Conservation (phyloP, 345 rosid species). For the Sonneratia alba region DNA sequence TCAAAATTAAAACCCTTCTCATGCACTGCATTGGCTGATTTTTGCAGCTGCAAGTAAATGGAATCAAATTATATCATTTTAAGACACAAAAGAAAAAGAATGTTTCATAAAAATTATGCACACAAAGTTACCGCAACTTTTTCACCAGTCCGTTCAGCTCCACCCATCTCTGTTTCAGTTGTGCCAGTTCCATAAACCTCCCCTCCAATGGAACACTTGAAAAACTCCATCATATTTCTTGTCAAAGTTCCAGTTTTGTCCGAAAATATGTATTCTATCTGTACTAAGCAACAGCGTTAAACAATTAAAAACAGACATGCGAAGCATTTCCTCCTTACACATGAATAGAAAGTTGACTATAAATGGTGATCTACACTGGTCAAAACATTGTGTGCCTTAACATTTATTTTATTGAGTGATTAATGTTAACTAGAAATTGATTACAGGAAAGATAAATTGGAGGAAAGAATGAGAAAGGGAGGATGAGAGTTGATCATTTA, state of each 20-base stretch:
- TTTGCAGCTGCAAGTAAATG: slow-evolving; percentile 31
- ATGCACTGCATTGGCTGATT: slow-evolving; percentile 33
- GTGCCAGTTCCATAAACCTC: slow-evolving; percentile 83
- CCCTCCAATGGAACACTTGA: slow-evolving; percentile 98
- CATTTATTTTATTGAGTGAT: too few species aligned
- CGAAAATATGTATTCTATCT: slow-evolving; percentile 98
- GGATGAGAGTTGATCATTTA: background rate
- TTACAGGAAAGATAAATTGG: background rate
- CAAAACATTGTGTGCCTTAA: too few species aligned
- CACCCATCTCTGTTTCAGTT: slow-evolving; percentile 86
- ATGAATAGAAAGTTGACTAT: background rate
- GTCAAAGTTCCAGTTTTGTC: slow-evolving; percentile 99
- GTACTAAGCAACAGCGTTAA: slow-evolving; percentile 17
- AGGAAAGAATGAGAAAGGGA: background rate
- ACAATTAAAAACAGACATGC: background rate
- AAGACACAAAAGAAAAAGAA: background rate
- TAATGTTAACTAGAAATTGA: background rate
- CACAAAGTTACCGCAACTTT: slow-evolving; percentile 50
- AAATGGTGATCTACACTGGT: too few species aligned
- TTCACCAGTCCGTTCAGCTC: slow-evolving; percentile 60
- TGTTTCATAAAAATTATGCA: slow-evolving; percentile 4
- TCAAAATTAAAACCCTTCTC: slow-evolving; percentile 98
- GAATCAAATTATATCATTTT: background rate
- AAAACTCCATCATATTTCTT: slow-evolving; percentile 97
- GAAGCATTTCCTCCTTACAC: background rate